phyloP scores from a whole-genome alignment of 495 filamentous ascomycete genomes.

The Mycothermus thermophilus region DNA sequence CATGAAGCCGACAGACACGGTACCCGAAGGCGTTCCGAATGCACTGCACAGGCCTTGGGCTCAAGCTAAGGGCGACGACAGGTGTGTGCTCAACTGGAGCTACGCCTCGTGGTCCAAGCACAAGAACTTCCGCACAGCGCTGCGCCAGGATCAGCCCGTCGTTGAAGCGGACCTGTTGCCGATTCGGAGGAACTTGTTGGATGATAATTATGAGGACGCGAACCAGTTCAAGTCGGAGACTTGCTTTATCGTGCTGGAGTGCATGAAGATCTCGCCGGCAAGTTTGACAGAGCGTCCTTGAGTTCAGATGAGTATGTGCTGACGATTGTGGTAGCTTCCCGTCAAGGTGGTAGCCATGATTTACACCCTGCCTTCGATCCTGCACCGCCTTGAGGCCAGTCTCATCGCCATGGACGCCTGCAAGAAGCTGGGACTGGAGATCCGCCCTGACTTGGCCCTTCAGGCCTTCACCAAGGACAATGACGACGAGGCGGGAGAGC shows the following conservation, averaged over 20 bases:
- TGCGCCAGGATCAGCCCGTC: constrained; percentile 59
- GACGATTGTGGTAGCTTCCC: constrained; percentile 42
- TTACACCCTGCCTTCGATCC: constrained; percentile 68
- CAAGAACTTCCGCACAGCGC: constrained; percentile 16
- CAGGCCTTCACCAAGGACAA: constrained; percentile 94
- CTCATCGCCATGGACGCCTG: constrained; percentile 61
- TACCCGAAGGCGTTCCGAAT: constrained; percentile 22
- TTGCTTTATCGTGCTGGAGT: constrained; percentile 39
- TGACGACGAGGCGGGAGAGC: constrained; percentile 77
- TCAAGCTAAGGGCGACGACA: constrained; percentile 7
- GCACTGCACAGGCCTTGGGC: constrained; percentile 14
- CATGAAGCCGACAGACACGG: constrained; percentile 30
- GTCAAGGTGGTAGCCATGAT: constrained; percentile 48
- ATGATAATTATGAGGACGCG: constrained; percentile 35
- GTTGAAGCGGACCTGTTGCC: constrained; percentile 56
- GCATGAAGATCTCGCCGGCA: constrained; percentile 60
- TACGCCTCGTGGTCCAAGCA: constrained; percentile 26
- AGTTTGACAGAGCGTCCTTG: constrained; percentile 16
- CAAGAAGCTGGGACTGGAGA: constrained; percentile 37
- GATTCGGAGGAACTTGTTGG: constrained; percentile 70
- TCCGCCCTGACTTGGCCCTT: constrained; percentile 58
- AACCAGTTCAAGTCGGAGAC: constrained; percentile 15
- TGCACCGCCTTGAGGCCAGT: constrained; percentile 68
- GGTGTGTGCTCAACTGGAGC: constrained; percentile 33
- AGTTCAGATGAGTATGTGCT: constrained; percentile 3